A percentile compares a stretch with the other conserved stretches of the same genome.
Evolutionary conservation across 2,329 filamentous ascomycete genomes (phyloP).

Genomic region (Blastomyces emzantsi): DNA sequence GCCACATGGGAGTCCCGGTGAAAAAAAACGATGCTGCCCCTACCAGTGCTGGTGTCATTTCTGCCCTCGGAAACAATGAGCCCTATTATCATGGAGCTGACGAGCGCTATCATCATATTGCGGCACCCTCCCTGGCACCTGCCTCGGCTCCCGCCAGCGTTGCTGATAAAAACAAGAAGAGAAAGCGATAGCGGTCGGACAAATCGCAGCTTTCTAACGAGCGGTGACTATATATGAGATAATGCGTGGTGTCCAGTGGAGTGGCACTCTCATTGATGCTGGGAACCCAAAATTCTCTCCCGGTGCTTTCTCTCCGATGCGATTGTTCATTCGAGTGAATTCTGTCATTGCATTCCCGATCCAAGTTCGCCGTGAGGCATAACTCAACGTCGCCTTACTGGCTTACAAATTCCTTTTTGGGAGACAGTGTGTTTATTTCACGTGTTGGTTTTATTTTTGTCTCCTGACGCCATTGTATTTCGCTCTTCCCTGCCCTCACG

Average conservation of each 20-base stretch:
- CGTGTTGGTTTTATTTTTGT: neutral
- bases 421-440: neutral
- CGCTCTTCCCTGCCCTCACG: neutral
- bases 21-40: constrained; percentile 44
- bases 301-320: neutral
- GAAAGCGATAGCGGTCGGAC: constrained; percentile 47
- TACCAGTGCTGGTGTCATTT: constrained; percentile 15
- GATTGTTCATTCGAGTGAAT: neutral
- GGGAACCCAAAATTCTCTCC: neutral
- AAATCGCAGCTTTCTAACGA: neutral
- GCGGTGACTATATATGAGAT: neutral
- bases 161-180: constrained; percentile 58
- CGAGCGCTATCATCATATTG: constrained; percentile 19
- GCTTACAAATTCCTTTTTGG: neutral
- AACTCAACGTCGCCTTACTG: neutral
- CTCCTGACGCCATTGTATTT: neutral
- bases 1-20: constrained; percentile 59
- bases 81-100: constrained; percentile 20
- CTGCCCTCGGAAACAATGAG: constrained; percentile 20
- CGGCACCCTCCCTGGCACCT: constrained; percentile 25
- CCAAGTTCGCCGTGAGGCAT: neutral
- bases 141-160: constrained; percentile 16
- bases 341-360: neutral
- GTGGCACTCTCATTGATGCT: neutral
- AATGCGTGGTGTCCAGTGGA: neutral